Conservation (phyloP, 352 stramenopile species). For the Globisporangium nagaii region DNA sequence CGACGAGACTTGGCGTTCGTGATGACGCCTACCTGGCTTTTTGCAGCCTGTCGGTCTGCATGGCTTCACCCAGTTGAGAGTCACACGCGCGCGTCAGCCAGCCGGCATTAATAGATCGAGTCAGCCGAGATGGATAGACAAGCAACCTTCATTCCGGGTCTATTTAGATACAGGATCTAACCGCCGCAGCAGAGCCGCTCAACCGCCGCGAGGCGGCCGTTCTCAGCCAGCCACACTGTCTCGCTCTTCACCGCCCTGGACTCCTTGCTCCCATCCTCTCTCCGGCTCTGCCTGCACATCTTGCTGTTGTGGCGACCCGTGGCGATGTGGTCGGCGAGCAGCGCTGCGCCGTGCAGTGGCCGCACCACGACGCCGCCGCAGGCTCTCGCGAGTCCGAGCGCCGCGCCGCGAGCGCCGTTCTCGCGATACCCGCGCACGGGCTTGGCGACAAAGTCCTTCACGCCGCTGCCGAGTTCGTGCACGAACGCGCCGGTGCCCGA, state of each 20-base stretch:
- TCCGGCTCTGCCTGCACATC: background rate
- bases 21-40: too few relatives aligned
- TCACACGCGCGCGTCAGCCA: too few relatives aligned
- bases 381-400: slow-evolving; percentile 40
- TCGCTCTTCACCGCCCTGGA: too few relatives aligned
- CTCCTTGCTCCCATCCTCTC: too few relatives aligned
- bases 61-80: too few relatives aligned
- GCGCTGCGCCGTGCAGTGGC: slow-evolving; percentile 34
- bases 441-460: slow-evolving; percentile 49
- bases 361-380: slow-evolving; percentile 34
- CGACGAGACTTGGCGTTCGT: background rate
- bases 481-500: slow-evolving; percentile 40
- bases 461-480: slow-evolving; percentile 36
- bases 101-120: too few relatives aligned
- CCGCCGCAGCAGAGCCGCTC: background rate
- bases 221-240: background rate
- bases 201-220: background rate
- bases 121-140: too few relatives aligned
- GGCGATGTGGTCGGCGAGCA: slow-evolving; percentile 48
- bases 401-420: slow-evolving; percentile 41
- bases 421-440: slow-evolving; percentile 35
- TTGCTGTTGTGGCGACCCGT: slow-evolving; percentile 33
- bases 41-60: too few relatives aligned
- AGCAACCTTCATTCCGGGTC: too few relatives aligned
- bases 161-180: too few relatives aligned